phyloP scores from a whole-genome alignment of 345 rosid species.

The Carallia brachiata region DNA sequence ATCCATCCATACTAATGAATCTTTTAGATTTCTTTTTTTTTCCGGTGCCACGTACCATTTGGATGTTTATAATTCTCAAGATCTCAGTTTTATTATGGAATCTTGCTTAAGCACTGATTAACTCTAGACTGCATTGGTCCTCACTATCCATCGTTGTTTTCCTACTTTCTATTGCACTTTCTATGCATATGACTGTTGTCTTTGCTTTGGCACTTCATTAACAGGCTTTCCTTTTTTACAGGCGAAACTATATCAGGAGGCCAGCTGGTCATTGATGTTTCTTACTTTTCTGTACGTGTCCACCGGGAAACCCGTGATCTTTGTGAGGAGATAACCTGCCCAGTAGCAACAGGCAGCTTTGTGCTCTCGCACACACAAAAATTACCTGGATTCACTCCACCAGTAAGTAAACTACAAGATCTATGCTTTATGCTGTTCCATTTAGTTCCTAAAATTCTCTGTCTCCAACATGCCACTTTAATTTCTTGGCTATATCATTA shows the following conservation, averaged over 20 bases:
- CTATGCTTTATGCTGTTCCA: neutral
- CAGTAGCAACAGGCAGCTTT: slow-evolving; percentile 50
- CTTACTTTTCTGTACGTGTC: slow-evolving; percentile 41
- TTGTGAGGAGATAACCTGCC: slow-evolving; percentile 59
- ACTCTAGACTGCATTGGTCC: neutral
- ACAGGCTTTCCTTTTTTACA: slow-evolving; percentile 8
- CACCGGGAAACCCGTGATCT: slow-evolving; percentile 54
- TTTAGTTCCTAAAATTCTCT: neutral
- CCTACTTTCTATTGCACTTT: neutral
- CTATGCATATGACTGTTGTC: neutral
- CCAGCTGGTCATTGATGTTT: slow-evolving; percentile 50
- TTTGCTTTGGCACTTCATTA: neutral
- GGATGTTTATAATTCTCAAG: too few species aligned
- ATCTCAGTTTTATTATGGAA: too few species aligned
- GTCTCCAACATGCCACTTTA: neutral
- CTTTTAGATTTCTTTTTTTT: too few species aligned
- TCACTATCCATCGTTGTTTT: neutral
- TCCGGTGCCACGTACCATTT: too few species aligned
- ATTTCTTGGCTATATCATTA: too few species aligned
- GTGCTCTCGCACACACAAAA: slow-evolving; percentile 63
- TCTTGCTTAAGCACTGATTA: neutral
- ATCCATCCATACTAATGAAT: too few species aligned
- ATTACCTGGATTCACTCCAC: slow-evolving; percentile 57
- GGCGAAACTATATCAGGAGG: slow-evolving; percentile 50
- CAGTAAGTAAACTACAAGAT: slow-evolving; percentile 32